Base-by-base conservation (phyloP, 768 basidiomycete genomes). In the Boletus speciosus region DNA sequence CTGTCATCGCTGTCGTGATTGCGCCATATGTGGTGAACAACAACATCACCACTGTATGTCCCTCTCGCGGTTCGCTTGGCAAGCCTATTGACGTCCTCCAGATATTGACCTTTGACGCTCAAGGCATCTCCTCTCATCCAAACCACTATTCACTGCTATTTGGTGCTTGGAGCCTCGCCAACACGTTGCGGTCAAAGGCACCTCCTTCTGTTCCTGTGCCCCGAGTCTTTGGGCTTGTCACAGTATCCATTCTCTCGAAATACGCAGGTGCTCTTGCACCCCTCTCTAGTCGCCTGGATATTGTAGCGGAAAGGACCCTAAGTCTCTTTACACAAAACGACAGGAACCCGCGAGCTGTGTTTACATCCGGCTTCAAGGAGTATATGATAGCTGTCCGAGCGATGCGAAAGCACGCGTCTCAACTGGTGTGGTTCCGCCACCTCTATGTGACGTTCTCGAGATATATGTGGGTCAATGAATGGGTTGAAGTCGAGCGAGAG, bases 401-500 rank as follows among this genome's bases (percentile, higher is more conserved):
- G 6, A 93, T 94, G 85, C 69, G 72, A 56, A 72, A 77, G 53
- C 94, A 97, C 61, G 57, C 72, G 50, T 84, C 83, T 55, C 94
- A 97, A 74, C 71, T 92, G 54, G 81, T 83, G 40, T 95, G 93
- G 93, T 96, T 93, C 74, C 81, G 94, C 39, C 92, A 88, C 82
- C 72, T 94, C 52, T 90, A 93, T 65, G 76, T 95, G 37, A 58
- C 71, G 21, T 90, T 86, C 65, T 93, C 90, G 16, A 78, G 87
- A 52, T 93, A 94, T 65, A 88, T 96, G 90, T 96, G 94, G 93
- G 82, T 90, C 27, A 94, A 94, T 58, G 86, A 90, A 58, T 91
- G 90, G 81, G 74, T 77, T 2, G 80, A 84, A 66, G 62, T 89
- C 25, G 12, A 35, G 31, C 29, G 40, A 45, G 48, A 37, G 46